phyloP scores from a whole-genome alignment of 176 grass and related monocot genomes.

The Echinochloa phyllopogon region DNA sequence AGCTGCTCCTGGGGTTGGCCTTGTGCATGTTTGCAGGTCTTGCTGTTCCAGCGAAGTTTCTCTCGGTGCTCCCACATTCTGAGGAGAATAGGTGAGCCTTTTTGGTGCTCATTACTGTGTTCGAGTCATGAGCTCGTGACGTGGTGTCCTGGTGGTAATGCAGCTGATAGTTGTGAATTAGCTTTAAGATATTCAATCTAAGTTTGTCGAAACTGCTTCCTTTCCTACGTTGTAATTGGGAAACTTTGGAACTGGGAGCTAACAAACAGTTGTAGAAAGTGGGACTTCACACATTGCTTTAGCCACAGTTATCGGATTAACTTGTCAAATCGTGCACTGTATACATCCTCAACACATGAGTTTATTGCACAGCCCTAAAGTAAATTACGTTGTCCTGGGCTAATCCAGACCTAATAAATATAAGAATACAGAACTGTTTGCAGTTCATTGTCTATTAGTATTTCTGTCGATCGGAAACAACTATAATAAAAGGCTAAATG shows the following conservation, averaged over 20 bases:
- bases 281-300: not conserved
- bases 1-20: constrained; percentile 77
- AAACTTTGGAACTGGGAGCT: not conserved
- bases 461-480: not conserved
- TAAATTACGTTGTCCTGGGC: not conserved
- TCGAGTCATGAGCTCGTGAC: not conserved
- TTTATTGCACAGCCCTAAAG: not conserved
- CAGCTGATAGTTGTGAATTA: not conserved
- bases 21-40: constrained; percentile 87
- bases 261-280: not conserved
- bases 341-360: not conserved
- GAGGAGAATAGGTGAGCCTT: constrained; percentile 84
- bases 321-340: not conserved
- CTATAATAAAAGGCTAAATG: not conserved
- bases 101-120: not conserved
- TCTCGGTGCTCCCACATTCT: constrained; percentile 78
- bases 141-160: not conserved
- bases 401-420: not conserved
- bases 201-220: not conserved
- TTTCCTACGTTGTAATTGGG: not conserved
- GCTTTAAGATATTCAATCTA: not conserved
- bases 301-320: not conserved
- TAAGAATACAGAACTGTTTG: not conserved
- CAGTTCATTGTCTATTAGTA: not conserved
- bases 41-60: constrained; percentile 71